phyloP scores from a whole-genome alignment of 2,329 filamentous ascomycete species.

The Venturia effusa region DNA sequence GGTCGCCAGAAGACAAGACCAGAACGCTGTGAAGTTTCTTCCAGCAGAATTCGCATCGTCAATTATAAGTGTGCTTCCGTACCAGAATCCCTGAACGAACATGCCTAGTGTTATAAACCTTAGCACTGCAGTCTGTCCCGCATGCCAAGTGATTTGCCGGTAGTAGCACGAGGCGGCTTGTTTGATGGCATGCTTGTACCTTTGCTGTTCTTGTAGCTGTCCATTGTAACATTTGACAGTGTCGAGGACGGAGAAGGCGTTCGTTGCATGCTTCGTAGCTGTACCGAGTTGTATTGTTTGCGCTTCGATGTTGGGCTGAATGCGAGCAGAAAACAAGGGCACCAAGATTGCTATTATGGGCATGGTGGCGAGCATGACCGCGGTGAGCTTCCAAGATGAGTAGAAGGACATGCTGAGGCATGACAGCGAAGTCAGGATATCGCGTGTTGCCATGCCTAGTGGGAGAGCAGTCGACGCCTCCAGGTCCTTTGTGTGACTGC shows the following conservation, averaged over 20 bases:
- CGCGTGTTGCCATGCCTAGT: constrained; percentile 58
- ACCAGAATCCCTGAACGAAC: constrained; percentile 87
- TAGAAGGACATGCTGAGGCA: constrained; percentile 64
- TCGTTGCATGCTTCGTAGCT: constrained; percentile 61
- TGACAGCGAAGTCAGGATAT: constrained; percentile 51
- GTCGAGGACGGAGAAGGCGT: constrained; percentile 64
- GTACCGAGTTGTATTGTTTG: constrained; percentile 58
- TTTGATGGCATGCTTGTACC: constrained; percentile 49
- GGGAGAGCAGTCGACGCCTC: constrained; percentile 72
- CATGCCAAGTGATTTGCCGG: constrained; percentile 56
- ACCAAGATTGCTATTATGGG: constrained; percentile 25
- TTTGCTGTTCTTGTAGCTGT: constrained; percentile 54
- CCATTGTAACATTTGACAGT: constrained; percentile 81
- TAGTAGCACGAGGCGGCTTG: constrained; percentile 53
- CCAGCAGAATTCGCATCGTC: constrained; percentile 49
- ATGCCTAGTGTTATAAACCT: constrained; percentile 65
- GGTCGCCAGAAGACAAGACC: constrained; percentile 65
- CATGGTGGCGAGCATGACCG: constrained; percentile 61
- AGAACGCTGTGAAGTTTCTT: constrained; percentile 73
- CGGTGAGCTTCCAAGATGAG: constrained; percentile 73
- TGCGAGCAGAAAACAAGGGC: constrained; percentile 53
- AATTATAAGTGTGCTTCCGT: constrained; percentile 60
- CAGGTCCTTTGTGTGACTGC: constrained; percentile 69
- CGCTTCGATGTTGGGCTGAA: constrained; percentile 54
- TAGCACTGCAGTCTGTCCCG: constrained; percentile 61